These are phyloP conservation scores for Ceriops tagal DNA, from an alignment of 345 rosid genomes.

Conservation along the genomic window DNA sequence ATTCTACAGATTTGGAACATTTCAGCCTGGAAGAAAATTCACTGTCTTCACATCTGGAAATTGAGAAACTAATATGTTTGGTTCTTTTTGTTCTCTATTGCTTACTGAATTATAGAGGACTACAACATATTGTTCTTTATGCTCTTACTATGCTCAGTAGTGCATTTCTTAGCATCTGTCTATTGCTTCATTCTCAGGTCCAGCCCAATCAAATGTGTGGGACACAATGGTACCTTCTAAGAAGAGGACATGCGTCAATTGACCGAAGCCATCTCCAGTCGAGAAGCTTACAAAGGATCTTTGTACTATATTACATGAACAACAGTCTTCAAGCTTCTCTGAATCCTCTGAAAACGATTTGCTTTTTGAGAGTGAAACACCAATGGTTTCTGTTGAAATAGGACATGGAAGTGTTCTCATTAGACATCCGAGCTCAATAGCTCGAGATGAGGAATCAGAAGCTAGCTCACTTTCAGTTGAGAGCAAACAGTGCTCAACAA, in stretches of 20 bases:
- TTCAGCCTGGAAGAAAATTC: too few species aligned
- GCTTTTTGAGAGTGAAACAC: slow-evolving; percentile 80
- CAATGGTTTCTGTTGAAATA: slow-evolving; percentile 94
- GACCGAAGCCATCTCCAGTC: slow-evolving; percentile 79
- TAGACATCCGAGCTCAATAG: slow-evolving; percentile 70
- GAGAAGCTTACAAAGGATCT: slow-evolving; percentile 93
- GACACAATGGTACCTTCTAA: slow-evolving; percentile 79
- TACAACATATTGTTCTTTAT: slow-evolving; percentile 1
- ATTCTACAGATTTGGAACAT: neutral
- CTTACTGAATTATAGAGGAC: neutral
- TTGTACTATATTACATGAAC: slow-evolving; percentile 83
- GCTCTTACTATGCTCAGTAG: slow-evolving; percentile 1
- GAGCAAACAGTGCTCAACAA: slow-evolving; percentile 49
- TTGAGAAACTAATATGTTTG: neutral
- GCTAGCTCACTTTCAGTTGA: slow-evolving; percentile 91
- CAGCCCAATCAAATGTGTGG: slow-evolving; percentile 85
- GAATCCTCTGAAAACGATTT: slow-evolving; percentile 90
- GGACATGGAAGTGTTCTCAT: slow-evolving; percentile 96
- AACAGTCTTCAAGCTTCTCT: slow-evolving; percentile 83
- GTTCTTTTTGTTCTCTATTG: neutral
- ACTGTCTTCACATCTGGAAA: neutral
- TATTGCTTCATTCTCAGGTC: slow-evolving; percentile 45
- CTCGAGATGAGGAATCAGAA: slow-evolving; percentile 96
- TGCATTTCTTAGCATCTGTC: neutral
- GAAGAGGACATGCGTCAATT: slow-evolving; percentile 83